phyloP scores from a whole-genome alignment of 2,329 filamentous ascomycete genomes.

The Fusarium tanahbumbuense region DNA sequence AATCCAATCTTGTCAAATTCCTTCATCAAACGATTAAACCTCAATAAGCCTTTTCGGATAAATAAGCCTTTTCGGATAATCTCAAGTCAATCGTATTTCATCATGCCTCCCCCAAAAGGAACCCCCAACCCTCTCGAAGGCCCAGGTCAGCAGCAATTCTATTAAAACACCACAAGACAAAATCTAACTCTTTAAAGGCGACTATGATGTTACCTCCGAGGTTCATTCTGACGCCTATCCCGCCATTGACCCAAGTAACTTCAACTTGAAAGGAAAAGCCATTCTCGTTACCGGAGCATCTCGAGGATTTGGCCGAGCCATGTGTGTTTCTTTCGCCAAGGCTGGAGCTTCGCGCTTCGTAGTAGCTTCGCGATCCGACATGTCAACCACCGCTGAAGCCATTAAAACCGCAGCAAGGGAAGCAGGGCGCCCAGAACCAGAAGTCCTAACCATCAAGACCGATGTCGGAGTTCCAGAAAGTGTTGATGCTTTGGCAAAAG shows the following conservation, averaged over 20 bases:
- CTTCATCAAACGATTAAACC: neutral
- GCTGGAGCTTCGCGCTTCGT: constrained; percentile 7
- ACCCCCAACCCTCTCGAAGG: constrained; percentile 17
- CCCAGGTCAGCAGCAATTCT: neutral
- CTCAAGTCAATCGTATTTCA: too few species aligned
- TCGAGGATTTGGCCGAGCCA: constrained; percentile 14
- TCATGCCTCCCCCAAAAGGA: constrained; percentile 16
- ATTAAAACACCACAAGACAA: too few species aligned
- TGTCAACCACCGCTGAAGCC: neutral
- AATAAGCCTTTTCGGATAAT: neutral
- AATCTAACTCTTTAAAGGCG: neutral
- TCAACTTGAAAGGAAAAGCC: constrained; percentile 1
- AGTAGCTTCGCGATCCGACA: constrained; percentile 10
- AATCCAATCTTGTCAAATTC: neutral
- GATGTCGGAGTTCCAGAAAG: constrained; percentile 14
- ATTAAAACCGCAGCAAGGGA: constrained; percentile 7
- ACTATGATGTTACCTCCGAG: constrained; percentile 9
- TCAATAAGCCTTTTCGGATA: neutral
- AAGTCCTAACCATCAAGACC: neutral
- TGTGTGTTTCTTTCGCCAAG: constrained; percentile 10
- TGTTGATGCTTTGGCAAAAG: constrained; percentile 1
- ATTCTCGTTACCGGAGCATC: constrained; percentile 20
- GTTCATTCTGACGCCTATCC: constrained; percentile 14
- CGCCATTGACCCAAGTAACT: constrained; percentile 14
- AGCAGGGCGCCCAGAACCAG: neutral